Percentiles rank a stretch among this genome's conserved stretches.
phyloP scores from a whole-genome alignment of 331 rosid species.

The Malus hybrid region DNA sequence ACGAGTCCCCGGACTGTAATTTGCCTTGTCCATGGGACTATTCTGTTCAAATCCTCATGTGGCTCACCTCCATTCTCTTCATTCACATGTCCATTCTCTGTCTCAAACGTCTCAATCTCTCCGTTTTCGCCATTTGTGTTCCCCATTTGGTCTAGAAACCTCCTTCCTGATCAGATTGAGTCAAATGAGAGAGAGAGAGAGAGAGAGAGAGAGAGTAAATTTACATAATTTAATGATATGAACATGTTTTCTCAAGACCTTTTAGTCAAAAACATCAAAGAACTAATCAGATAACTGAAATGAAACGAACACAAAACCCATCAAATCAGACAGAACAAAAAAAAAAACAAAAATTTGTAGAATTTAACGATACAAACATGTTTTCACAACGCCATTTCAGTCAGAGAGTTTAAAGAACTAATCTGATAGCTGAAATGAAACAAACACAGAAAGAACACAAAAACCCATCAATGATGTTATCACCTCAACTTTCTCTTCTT shows the following conservation, averaged over 20 bases:
- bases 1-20: conserved; percentile 68
- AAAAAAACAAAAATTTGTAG: background rate
- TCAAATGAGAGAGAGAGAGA: background rate
- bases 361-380: background rate
- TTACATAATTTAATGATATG: no score
- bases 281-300: no score
- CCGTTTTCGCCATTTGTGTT: conserved; percentile 20
- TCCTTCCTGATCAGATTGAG: conserved; percentile 9
- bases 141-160: conserved; percentile 24
- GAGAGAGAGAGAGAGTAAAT: no score
- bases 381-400: background rate
- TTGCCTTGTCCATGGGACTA: conserved; percentile 66
- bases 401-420: background rate
- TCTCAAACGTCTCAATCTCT: conserved; percentile 40
- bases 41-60: conserved; percentile 38
- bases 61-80: conserved; percentile 39
- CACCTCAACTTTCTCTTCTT: conserved; percentile 9
- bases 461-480: conserved; percentile 11
- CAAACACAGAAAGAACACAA: background rate
- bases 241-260: no score
- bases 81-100: conserved; percentile 28
- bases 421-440: background rate
- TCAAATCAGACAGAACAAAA: no score
- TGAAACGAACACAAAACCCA: no score
- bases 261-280: no score